Evolutionary conservation across 345 rosid genomes (phyloP).

Genomic region (Pistacia atlantica): DNA sequence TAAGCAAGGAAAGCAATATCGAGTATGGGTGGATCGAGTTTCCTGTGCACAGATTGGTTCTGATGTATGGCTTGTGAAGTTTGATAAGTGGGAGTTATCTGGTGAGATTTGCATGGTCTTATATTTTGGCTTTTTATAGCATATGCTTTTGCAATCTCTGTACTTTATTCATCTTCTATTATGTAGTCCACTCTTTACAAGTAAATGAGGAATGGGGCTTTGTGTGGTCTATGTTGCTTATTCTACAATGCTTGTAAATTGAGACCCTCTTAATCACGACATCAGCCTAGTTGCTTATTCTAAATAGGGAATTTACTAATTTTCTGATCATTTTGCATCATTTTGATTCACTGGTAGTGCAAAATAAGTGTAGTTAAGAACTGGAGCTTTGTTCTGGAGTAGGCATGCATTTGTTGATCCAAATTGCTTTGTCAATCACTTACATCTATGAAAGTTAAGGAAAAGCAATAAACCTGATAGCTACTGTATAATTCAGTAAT

Average conservation of each 20-base stretch:
- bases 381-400: not conserved
- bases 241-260: not conserved
- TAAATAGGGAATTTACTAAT: not conserved
- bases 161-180: not conserved
- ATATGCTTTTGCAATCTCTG: not conserved
- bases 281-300: not conserved
- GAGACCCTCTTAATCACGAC: not conserved
- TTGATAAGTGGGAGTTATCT: constrained; percentile 72
- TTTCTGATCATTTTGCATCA: too few species aligned
- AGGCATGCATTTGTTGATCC: not conserved
- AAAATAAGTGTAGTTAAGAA: not conserved
- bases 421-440: not conserved
- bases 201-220: not conserved
- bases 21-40: constrained; percentile 72
- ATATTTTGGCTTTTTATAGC: not conserved
- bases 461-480: not conserved
- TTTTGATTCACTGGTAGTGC: not conserved
- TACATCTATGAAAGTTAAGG: not conserved
- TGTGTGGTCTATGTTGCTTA: not conserved
- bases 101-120: constrained; percentile 43
- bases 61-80: constrained; percentile 72
- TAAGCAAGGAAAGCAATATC: constrained; percentile 49
- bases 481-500: too few species aligned
- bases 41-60: constrained; percentile 52
- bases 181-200: not conserved